Evolutionary conservation across 2,329 filamentous ascomycete genomes (phyloP).

Genomic region (Daldinia eschscholtzii): DNA sequence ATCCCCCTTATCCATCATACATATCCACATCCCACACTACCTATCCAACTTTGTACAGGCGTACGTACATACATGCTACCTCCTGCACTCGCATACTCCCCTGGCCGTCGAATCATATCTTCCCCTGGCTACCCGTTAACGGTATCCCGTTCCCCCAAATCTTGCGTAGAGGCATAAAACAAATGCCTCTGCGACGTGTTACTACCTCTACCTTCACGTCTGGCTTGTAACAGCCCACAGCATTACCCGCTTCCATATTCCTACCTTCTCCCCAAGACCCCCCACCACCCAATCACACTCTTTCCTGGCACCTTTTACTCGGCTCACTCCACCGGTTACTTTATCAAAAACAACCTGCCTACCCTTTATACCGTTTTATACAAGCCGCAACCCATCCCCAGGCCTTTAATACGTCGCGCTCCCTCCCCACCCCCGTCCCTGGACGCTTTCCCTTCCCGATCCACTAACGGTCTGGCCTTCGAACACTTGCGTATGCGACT

Average conservation of each 20-base stretch:
- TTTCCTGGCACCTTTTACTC: conserved; percentile 50
- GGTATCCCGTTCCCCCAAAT: conserved; percentile 48
- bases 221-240: conserved; percentile 51
- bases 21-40: conserved; percentile 38
- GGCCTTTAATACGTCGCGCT: conserved; percentile 51
- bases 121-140: conserved; percentile 43
- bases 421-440: conserved; percentile 61
- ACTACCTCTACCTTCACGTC: conserved; percentile 51
- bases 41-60: conserved; percentile 37
- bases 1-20: conserved; percentile 29
- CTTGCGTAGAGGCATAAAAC: conserved; percentile 50
- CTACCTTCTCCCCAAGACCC: conserved; percentile 42
- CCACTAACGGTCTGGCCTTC: conserved; percentile 59
- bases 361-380: conserved; percentile 44
- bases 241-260: conserved; percentile 49
- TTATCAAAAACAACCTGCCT: conserved; percentile 45
- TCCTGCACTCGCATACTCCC: conserved; percentile 44
- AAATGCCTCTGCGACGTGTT: conserved; percentile 55
- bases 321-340: conserved; percentile 46
- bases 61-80: conserved; percentile 43
- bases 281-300: conserved; percentile 48
- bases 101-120: conserved; percentile 42
- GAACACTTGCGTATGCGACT: conserved; percentile 53
- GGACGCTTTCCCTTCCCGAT: conserved; percentile 59
- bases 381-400: conserved; percentile 39